A percentile compares a stretch with the other conserved stretches of the same genome.
These are phyloP conservation scores for Phaeophleospora eucalypticola DNA, from an alignment of 2,329 filamentous ascomycete genomes.

Conservation along the genomic window DNA sequence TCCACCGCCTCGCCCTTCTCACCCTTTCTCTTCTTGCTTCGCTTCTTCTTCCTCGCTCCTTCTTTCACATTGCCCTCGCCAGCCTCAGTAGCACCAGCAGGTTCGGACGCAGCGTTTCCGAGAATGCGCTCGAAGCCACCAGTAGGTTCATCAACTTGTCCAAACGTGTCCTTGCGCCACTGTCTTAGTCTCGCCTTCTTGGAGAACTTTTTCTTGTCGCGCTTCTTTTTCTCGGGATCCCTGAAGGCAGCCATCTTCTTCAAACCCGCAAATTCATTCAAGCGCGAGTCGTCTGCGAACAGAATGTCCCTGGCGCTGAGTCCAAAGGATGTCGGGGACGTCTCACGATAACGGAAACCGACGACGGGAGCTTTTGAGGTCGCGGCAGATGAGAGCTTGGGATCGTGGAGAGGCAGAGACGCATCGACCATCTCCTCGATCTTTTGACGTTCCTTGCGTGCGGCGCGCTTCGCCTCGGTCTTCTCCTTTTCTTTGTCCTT, in stretches of 20 bases:
- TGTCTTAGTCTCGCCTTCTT: conserved; percentile 89
- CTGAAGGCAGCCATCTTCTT: conserved; percentile 93
- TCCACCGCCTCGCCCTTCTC: conserved; percentile 35
- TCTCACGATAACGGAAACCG: conserved; percentile 88
- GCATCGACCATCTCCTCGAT: conserved; percentile 84
- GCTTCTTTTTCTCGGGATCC: conserved; percentile 81
- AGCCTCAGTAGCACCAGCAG: conserved; percentile 26
- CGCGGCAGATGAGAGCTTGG: conserved; percentile 46
- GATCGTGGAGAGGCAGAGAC: conserved; percentile 69
- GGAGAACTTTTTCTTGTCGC: conserved; percentile 79
- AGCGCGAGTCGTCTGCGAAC: conserved; percentile 75
- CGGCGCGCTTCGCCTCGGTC: conserved; percentile 61
- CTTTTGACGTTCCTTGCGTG: conserved; percentile 75
- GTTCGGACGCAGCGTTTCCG: conserved; percentile 25
- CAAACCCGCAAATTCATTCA: conserved; percentile 87
- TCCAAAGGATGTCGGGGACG: conserved; percentile 83
- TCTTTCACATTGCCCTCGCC: conserved; percentile 12
- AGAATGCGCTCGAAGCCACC: conserved; percentile 38
- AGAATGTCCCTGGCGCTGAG: conserved; percentile 88
- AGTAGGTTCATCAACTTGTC: conserved; percentile 51
- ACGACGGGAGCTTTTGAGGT: conserved; percentile 45
- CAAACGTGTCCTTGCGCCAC: conserved; percentile 72
- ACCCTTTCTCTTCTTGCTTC: conserved; percentile 29
- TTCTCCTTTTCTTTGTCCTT: conserved; percentile 43
- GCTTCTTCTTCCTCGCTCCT: conserved; percentile 21